Percentiles rank a stretch among this genome's conserved stretches.
These are phyloP conservation scores for Pseudogymnoascus sp. DNA, from an alignment of 2,329 filamentous ascomycete genomes.

Conservation along the genomic window DNA sequence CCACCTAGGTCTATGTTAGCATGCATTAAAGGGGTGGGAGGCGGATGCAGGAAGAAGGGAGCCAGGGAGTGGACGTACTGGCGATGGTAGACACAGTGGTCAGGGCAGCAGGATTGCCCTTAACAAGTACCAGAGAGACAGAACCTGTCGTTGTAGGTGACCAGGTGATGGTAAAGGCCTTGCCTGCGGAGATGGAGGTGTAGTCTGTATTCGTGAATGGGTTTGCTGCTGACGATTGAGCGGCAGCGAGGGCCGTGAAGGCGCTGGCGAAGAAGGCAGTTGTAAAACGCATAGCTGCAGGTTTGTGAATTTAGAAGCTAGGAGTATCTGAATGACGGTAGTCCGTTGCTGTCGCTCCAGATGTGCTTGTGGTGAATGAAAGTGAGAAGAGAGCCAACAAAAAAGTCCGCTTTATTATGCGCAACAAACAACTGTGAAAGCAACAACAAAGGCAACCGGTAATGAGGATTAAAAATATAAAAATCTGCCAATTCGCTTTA, in stretches of 20 bases:
- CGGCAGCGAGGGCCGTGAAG: constrained; percentile 8
- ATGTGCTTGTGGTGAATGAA: neutral
- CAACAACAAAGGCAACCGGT: neutral
- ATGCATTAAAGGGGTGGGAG: neutral
- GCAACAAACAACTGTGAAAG: neutral
- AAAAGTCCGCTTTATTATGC: neutral
- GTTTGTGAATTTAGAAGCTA: neutral
- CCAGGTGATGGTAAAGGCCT: constrained; percentile 18
- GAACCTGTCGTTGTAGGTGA: constrained; percentile 18
- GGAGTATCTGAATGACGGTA: neutral
- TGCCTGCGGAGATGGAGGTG: constrained; percentile 14
- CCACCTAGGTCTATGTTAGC: neutral
- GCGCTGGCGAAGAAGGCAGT: constrained; percentile 15
- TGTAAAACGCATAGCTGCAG: constrained; percentile 21
- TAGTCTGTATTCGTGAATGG: constrained; percentile 22
- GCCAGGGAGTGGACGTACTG: constrained; percentile 13
- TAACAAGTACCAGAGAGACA: constrained; percentile 20
- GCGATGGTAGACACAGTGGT: constrained; percentile 17
- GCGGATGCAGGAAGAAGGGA: neutral
- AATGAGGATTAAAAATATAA: neutral
- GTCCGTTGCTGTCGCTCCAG: neutral
- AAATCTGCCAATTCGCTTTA: neutral
- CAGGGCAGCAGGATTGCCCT: constrained; percentile 16
- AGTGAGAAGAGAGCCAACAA: neutral
- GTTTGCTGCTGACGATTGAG: constrained; percentile 18